A percentile compares a stretch with the other conserved stretches of the same genome.
Conservation (phyloP, 768 basidiomycete genomes). For the Phaeotremella skinneri region DNA sequence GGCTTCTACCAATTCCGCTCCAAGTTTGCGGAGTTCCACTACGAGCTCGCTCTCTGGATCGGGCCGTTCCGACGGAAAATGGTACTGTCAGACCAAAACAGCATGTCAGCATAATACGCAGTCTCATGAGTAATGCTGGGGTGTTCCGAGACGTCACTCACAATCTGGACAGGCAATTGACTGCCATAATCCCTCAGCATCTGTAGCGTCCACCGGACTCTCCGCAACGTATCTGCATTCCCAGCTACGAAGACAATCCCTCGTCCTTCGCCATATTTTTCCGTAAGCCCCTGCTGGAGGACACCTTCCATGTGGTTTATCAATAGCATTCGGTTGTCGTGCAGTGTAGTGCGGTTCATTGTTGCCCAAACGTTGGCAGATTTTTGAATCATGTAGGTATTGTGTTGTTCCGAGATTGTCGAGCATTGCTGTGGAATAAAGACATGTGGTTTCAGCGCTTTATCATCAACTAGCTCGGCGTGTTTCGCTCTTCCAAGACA, state of each 20-base stretch:
- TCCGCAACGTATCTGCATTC: constrained; percentile 51
- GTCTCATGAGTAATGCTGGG: background rate
- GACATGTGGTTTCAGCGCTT: too few species aligned
- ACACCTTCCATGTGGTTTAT: constrained; percentile 46
- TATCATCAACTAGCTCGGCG: too few species aligned
- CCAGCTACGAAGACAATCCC: constrained; percentile 57
- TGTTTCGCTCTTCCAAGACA: constrained; percentile 18
- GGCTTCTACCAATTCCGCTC: constrained; percentile 56
- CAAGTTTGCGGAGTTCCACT: constrained; percentile 55
- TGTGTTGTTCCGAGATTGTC: constrained; percentile 43
- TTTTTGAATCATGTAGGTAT: constrained; percentile 46
- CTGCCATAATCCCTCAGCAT: constrained; percentile 39
- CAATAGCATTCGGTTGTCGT: constrained; percentile 39
- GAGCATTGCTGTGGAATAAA: constrained; percentile 33
- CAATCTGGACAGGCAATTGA: constrained; percentile 45
- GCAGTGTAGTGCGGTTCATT: constrained; percentile 42
- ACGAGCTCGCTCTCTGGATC: constrained; percentile 41
- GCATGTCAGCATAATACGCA: background rate
- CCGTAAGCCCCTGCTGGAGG: constrained; percentile 17
- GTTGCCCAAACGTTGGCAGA: constrained; percentile 45
- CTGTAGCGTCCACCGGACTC: constrained; percentile 40
- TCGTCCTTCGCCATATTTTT: constrained; percentile 42
- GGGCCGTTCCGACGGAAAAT: constrained; percentile 54
- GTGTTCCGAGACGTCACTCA: constrained; percentile 14
- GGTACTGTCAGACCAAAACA: constrained; percentile 45